Base-by-base conservation (phyloP, 306 rosid genomes). In the Corylus avellana region DNA sequence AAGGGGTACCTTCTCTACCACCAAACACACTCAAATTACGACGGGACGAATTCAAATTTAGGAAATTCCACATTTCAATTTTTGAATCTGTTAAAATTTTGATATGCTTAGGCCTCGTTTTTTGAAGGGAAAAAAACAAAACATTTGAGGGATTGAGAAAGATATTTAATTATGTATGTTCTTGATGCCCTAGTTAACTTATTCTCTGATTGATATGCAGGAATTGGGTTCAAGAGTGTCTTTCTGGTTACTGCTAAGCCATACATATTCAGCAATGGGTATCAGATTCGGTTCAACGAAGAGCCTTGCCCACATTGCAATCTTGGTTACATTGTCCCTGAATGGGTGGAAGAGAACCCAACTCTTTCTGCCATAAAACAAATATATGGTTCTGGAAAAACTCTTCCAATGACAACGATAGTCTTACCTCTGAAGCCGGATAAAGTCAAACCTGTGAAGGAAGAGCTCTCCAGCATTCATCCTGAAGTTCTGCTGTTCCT, bases 211-310 rank as follows among this genome's bases (percentile, higher is more conserved):
- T 16, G 18, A 78, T 77, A 57, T 78, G 81, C 91, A 94, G 98
- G 98, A n/a, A 94, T 94, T 63, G 97, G 97, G 20, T 92, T 91
- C 90, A 92, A 94, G 86, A 91, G 97, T 83, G 98, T 94, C 5
- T 94, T 94, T 81, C 82, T 94, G 73, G 84, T 94, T 51, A 86
- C 96, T 63, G 71, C 90, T 37, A 74, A 67, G 51, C 97, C 98
- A 4, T 89, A 90, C 70, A 90, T 94, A 46, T 92, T 89, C 61
- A 92, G 97, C 77, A 92, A 92, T 4, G 98, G 95, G 49, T 93
- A 93, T 82, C 96, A 90, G 64, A 93, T 91, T 4, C 83, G 89
- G 17, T 89, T 93, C 80, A 84, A 77, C 50, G 97, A 93, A 83
- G 81, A 66, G 47, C 97, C 98, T 59, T 92, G 98, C 80, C 77